phyloP scores from a whole-genome alignment of 139 green algal genomes.

The Diplosphaera chodatii region DNA sequence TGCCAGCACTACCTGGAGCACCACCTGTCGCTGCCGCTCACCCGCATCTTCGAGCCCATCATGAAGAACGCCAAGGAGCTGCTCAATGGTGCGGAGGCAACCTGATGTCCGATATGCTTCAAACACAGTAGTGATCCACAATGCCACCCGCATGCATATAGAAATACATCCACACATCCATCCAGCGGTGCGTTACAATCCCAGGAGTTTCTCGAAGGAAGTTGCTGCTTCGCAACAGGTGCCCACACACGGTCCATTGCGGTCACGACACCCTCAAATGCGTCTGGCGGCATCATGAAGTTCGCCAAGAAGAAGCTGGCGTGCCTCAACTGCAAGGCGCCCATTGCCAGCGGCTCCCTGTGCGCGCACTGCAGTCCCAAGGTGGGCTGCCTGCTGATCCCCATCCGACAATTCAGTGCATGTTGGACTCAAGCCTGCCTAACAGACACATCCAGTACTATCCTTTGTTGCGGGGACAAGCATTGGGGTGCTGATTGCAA shows the following conservation, averaged over 20 bases:
- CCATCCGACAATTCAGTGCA: too few relatives aligned
- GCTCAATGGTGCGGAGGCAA: conserved; percentile 50
- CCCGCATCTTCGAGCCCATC: conserved; percentile 95
- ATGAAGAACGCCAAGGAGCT: conserved; percentile 82
- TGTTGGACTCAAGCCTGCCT: too few relatives aligned
- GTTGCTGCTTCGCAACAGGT: too few relatives aligned
- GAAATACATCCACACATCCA: too few relatives aligned
- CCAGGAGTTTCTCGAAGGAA: too few relatives aligned
- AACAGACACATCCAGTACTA: too few relatives aligned
- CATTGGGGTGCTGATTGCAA: too few relatives aligned
- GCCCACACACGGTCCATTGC: conserved; percentile 85
- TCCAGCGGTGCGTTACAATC: too few relatives aligned
- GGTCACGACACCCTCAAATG: conserved; percentile 67
- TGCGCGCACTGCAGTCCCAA: conserved; percentile 77
- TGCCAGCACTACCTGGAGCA: conserved; percentile 97
- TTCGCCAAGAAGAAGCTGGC: conserved; percentile 83
- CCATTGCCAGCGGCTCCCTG: conserved; percentile 52
- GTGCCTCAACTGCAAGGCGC: conserved; percentile 85
- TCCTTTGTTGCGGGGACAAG: too few relatives aligned
- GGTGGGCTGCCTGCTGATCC: conserved; percentile 10
- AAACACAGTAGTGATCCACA: too few relatives aligned
- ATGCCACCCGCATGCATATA: too few relatives aligned
- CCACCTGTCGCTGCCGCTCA: conserved; percentile 83
- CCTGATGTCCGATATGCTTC: background rate
- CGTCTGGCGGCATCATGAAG: conserved; percentile 89